Percentiles rank a stretch among this genome's conserved stretches.
These are phyloP conservation scores for Geranomyces michiganensis DNA, from an alignment of 192 early-diverging fungal genomes.

Conservation along the genomic window DNA sequence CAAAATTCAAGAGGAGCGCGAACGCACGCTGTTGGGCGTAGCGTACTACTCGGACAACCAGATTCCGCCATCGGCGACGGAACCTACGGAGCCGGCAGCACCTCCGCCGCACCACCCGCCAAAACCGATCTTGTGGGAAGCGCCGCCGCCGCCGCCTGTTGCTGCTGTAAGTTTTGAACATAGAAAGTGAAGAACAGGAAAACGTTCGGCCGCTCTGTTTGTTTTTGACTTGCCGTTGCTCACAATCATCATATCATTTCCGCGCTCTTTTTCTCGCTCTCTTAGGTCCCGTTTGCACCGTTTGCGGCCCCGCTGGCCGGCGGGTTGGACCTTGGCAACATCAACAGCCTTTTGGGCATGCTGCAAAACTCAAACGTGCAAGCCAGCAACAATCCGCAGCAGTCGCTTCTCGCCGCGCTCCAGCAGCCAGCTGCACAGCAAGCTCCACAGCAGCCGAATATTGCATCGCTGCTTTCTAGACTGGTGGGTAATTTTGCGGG, in stretches of 20 bases:
- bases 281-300: background rate
- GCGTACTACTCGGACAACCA: constrained; percentile 24
- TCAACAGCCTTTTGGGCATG: background rate
- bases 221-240: too few species aligned
- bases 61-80: constrained; percentile 29
- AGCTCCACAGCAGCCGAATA: too few species aligned
- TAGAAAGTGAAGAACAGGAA: background rate
- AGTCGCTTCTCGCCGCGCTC: too few species aligned
- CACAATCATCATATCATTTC: too few species aligned
- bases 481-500: too few species aligned
- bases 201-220: background rate
- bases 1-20: constrained; percentile 21
- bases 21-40: constrained; percentile 15
- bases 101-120: background rate
- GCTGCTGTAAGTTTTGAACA: constrained; percentile 13
- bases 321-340: background rate
- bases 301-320: background rate
- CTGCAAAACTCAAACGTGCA: background rate
- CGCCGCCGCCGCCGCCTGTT: background rate
- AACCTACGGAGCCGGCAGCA: constrained; percentile 16
- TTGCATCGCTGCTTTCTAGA: too few species aligned
- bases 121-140: constrained; percentile 18
- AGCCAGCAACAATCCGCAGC: background rate
- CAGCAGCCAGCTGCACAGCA: too few species aligned
- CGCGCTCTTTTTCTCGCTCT: background rate